Conservation (phyloP, 257 asterid species). For the Lantana camara region DNA sequence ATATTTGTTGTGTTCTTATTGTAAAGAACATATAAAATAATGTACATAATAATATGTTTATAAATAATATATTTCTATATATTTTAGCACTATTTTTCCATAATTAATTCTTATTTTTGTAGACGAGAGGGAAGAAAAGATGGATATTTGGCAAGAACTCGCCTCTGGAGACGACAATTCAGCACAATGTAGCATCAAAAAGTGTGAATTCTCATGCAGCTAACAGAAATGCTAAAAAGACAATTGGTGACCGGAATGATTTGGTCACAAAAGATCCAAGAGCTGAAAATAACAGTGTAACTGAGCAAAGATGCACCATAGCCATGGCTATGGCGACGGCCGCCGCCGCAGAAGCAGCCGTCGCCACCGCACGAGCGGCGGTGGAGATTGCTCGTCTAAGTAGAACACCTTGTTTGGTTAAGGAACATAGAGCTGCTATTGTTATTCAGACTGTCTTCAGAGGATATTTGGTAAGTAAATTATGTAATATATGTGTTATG, state of each 20-base stretch:
- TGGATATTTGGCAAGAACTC: constrained; percentile 63
- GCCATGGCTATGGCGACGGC: constrained; percentile 53
- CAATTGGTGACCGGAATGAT: constrained; percentile 18
- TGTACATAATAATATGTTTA: too few relatives aligned
- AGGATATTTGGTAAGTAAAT: constrained; percentile 86
- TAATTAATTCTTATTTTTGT: constrained; percentile 10
- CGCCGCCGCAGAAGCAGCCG: constrained; percentile 57
- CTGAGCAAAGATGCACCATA: constrained; percentile 33
- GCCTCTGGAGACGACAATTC: constrained; percentile 58
- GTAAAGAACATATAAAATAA: too few relatives aligned
- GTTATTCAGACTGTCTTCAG: constrained; percentile 73
- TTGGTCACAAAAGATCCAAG: constrained; percentile 22
- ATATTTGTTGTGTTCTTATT: too few relatives aligned
- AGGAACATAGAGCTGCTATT: constrained; percentile 50
- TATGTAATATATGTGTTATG: background rate
- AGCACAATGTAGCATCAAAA: constrained; percentile 40
- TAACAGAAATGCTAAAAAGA: background rate
- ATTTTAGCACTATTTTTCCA: too few relatives aligned
- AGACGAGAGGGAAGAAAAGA: constrained; percentile 71
- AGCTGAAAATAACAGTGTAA: constrained; percentile 11
- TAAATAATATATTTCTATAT: too few relatives aligned
- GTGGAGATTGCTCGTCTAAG: constrained; percentile 48
- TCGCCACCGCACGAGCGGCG: constrained; percentile 55
- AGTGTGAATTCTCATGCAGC: constrained; percentile 17
- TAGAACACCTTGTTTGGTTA: constrained; percentile 27